phyloP scores from a whole-genome alignment of 192 early-diverging fungal genomes.

The Lobosporangium transversale region DNA sequence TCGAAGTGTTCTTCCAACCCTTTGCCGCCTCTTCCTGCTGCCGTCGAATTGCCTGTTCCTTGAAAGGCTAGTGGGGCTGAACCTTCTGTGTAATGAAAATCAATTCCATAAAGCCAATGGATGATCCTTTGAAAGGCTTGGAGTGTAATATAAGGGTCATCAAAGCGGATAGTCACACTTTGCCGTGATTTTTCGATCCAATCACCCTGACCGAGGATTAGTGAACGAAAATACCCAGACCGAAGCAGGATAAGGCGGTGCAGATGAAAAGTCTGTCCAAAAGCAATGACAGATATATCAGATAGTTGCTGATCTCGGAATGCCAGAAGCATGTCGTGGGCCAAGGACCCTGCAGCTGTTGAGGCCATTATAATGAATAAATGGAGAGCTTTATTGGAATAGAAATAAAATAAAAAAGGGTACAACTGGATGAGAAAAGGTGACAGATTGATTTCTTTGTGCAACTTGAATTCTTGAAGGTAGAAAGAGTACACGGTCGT shows the following conservation, averaged over 20 bases:
- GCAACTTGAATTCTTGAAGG: no score
- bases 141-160: conserved; percentile 37
- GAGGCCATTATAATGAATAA: conserved; percentile 9
- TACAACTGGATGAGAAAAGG: not conserved
- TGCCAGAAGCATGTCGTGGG: conserved; percentile 49
- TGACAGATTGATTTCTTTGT: not conserved
- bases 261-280: conserved; percentile 44
- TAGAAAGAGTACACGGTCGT: no score
- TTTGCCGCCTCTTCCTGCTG: not conserved
- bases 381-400: no score
- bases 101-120: conserved; percentile 53
- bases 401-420: not conserved
- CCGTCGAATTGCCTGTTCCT: not conserved
- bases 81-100: conserved; percentile 43
- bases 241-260: conserved; percentile 49
- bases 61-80: conserved; percentile 28
- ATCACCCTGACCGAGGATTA: conserved; percentile 48
- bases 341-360: conserved; percentile 36
- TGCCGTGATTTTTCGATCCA: conserved; percentile 51
- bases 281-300: conserved; percentile 46
- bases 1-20: not conserved
- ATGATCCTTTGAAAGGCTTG: conserved; percentile 49
- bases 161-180: conserved; percentile 35
- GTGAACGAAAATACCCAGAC: conserved; percentile 40
- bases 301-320: conserved; percentile 48